Evolutionary conservation across 2,329 filamentous ascomycete species (phyloP), one percentile per base, ranked within the genome.

Genomic region (Aureobasidium sp.): DNA sequence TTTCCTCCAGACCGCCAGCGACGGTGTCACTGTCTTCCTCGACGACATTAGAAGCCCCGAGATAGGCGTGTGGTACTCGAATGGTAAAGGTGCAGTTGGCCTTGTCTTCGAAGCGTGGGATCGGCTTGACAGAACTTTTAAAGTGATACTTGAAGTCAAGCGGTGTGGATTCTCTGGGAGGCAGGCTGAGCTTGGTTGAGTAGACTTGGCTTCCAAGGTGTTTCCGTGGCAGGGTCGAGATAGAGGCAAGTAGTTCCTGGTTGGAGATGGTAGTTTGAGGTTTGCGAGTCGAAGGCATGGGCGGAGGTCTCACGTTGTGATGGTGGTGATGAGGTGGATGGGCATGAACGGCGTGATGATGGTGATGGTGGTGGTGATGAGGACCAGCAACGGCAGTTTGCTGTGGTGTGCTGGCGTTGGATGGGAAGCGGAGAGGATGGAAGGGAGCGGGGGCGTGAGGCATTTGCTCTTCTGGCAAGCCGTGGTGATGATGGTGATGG

Each of bases 51-150:
- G 50, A 38, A 10, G 21, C 37, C 9, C 83, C 83, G 8, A 99
- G 78, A 67, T 94, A 90, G 50, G 88, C 83, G 29, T 88, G 84
- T 2, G 92, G 88, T 7, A 99, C 85, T 67, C 94, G 90, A 63
- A 99, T 82, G 0, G 90, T 96, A 64, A 95, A 84, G 0, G 89
- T 95, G 70, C 90, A 95, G 67, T 97, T 97, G 66, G 92, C 87
- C 62, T 90, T 89, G 46, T 83, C 85, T 64, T 87, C 77, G 42
- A 93, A 89, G 63, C 84, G 83, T 0, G 93, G 93, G 1, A 96
- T 78, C 0, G 89, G 88, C 57, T 82, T 85, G 0, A 88, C 90
- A 29, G 76, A 81, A 23, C 80, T 81, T 4, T 77, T 78, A 65
- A 82, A 85, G 42, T 81, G 79, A 63, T 83, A 81, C 64, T 82